Conservation (phyloP, 2,329 filamentous ascomycete species). For the Cercospora janseana region DNA sequence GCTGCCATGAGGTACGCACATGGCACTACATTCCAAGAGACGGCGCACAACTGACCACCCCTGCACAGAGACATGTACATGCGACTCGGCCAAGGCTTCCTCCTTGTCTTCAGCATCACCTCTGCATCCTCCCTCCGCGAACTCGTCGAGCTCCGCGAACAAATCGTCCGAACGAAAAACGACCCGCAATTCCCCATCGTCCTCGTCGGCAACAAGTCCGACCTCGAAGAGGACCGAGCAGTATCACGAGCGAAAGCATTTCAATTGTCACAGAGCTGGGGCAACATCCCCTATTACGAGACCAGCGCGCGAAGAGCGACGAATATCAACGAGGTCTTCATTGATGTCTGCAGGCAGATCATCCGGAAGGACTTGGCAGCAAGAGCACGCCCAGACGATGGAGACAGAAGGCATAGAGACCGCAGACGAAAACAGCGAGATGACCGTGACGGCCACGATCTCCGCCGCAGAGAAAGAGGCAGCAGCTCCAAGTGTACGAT, state of each 20-base stretch:
- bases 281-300: conserved; percentile 84
- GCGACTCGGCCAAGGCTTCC: conserved; percentile 88
- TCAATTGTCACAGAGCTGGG: conserved; percentile 81
- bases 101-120: conserved; percentile 89
- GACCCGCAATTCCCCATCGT: conserved; percentile 66
- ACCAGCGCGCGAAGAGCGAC: conserved; percentile 77
- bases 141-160: conserved; percentile 75
- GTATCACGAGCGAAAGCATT: conserved; percentile 79
- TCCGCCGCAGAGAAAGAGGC: conserved; percentile 11
- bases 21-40: no score
- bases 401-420: conserved; percentile 18
- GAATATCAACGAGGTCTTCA: conserved; percentile 87
- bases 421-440: conserved; percentile 16
- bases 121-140: conserved; percentile 80
- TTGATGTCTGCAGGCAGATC: conserved; percentile 42
- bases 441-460: conserved; percentile 12
- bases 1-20: conserved; percentile 28
- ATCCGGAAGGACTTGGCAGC: conserved; percentile 37
- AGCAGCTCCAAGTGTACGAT: conserved; percentile 25
- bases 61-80: conserved; percentile 71
- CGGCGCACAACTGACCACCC: conserved; percentile 4
- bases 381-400: conserved; percentile 24
- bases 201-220: conserved; percentile 88
- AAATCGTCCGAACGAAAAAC: conserved; percentile 89
- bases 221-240: conserved; percentile 79